These are phyloP conservation scores for Pythium dissotocum DNA, from an alignment of 352 stramenopile species.

Conservation along the genomic window DNA sequence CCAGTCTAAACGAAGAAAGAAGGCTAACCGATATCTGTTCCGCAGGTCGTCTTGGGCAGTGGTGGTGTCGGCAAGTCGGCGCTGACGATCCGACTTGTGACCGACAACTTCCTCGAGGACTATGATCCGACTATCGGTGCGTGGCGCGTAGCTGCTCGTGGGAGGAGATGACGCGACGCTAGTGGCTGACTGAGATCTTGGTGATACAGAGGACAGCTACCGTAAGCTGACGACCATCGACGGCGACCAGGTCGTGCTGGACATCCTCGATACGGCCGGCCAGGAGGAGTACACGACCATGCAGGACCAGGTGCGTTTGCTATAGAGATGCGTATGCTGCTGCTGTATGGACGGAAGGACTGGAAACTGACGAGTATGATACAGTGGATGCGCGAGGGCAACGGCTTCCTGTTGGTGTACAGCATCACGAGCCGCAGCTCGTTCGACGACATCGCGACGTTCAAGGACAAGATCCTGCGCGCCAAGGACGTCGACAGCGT, in stretches of 20 bases:
- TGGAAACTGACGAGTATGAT: background rate
- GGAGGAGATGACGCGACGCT: background rate
- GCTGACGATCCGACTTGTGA: conserved; percentile 91
- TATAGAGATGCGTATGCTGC: background rate
- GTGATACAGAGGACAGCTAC: conserved; percentile 90
- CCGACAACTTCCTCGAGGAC: conserved; percentile 92
- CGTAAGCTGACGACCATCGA: conserved; percentile 90
- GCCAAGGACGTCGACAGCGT: conserved; percentile 89
- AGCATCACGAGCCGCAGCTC: conserved; percentile 88
- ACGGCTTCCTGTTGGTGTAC: conserved; percentile 90
- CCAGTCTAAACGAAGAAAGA: background rate
- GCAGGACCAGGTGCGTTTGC: conserved; percentile 75
- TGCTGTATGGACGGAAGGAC: background rate
- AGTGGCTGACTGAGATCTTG: background rate
- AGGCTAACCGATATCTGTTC: background rate
- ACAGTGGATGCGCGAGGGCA: conserved; percentile 92
- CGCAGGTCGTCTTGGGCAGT: conserved; percentile 85
- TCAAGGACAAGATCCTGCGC: conserved; percentile 91
- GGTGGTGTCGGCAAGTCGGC: conserved; percentile 91
- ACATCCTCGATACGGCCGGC: conserved; percentile 91
- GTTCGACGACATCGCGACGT: conserved; percentile 88
- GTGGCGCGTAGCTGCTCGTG: conserved; percentile 6
- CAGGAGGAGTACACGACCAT: conserved; percentile 93
- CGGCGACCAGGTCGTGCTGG: conserved; percentile 74
- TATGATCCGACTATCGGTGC: conserved; percentile 92